These are phyloP conservation scores for Trichosphaerium sp. DNA, from an alignment of 78 protist species.

Conservation along the genomic window DNA sequence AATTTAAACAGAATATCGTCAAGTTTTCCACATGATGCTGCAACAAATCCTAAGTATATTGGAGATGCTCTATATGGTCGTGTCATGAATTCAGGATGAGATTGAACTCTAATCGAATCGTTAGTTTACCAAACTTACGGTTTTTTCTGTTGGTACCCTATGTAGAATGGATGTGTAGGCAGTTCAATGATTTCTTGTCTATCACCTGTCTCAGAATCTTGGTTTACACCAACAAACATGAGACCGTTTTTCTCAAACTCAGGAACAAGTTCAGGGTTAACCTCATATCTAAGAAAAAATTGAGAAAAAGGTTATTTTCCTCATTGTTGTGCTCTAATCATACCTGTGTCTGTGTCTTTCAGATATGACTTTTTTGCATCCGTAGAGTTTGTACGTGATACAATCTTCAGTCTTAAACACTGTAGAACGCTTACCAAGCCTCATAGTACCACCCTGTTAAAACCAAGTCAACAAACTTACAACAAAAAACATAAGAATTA, in stretches of 20 bases:
- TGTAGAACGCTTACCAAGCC: slow-evolving; percentile 74
- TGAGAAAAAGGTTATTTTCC: neutral
- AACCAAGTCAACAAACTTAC: slow-evolving; percentile 89
- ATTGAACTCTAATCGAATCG: no score
- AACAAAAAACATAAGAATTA: slow-evolving; percentile 17
- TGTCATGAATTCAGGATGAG: slow-evolving; percentile 92
- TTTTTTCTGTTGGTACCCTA: no score
- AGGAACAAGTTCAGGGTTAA: slow-evolving; percentile 68
- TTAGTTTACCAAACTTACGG: no score
- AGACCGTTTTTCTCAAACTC: slow-evolving; percentile 60
- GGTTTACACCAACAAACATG: slow-evolving; percentile 63
- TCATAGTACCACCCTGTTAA: slow-evolving; percentile 95
- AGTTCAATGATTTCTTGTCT: slow-evolving; percentile 70
- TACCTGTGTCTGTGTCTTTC: slow-evolving; percentile 96
- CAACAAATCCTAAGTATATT: slow-evolving; percentile 71
- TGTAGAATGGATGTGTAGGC: slow-evolving; percentile 58
- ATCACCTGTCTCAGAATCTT: slow-evolving; percentile 3
- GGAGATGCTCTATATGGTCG: slow-evolving; percentile 86
- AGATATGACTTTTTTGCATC: slow-evolving; percentile 10
- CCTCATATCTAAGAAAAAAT: slow-evolving; percentile 49
- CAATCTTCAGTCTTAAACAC: neutral
- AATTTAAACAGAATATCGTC: no score
- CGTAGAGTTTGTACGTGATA: neutral
- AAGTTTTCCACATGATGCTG: slow-evolving; percentile 29
- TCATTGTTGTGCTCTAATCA: slow-evolving; percentile 3